Base-by-base conservation (phyloP, 1,139 yeast species). In the Maudiozyma humilis region DNA sequence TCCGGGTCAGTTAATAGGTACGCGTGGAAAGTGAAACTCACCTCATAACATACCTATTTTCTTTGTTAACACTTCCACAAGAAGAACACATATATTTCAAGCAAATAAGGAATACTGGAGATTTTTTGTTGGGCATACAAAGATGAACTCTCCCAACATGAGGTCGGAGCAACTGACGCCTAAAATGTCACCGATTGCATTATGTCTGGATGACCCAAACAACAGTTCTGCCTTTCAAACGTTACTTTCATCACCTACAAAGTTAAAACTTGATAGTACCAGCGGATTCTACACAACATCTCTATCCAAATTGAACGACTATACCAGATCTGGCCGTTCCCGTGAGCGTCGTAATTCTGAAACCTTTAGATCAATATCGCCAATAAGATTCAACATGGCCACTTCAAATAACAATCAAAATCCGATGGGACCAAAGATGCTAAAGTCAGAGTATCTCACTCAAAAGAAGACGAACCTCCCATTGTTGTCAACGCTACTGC, bases 251-350 rank as follows among this genome's bases (percentile, higher is more conserved):
- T 54, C 60, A 2, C 61, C 61, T 12, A 56, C 60, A 17, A 56
- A 54, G 40, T 36, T 56, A 32, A 55, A 54, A 76, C 3, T 97
- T 95, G 7, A 97, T 85, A 30, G 15, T 16, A 12, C 3, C 91
- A 86, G 12, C 84, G 10, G 96, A 23, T 46, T 51, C 33, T 58
- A 57, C 32, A 46, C 62, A 30, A 59, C 64, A 3, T 59, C 64
- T 3, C 49, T 60, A 16, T 60, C 64, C 3, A 60, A 60, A 41
- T 47, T 60, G 36, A 56, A 54, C 36, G 59, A 54, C 31, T 25
- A 50, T 23, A 53, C 59, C 4, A 45, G 58, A 15, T 47, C 52
- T 8, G 56, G 56, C 14, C 46, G 56, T 14, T 46, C 53, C 4
- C 51, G 51, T 32, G 29, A 50, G 31, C 46, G 56, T 32, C 50